These are phyloP conservation scores for Dryadomyces sulphureus DNA, from an alignment of 2,329 filamentous ascomycete genomes.

Conservation along the genomic window DNA sequence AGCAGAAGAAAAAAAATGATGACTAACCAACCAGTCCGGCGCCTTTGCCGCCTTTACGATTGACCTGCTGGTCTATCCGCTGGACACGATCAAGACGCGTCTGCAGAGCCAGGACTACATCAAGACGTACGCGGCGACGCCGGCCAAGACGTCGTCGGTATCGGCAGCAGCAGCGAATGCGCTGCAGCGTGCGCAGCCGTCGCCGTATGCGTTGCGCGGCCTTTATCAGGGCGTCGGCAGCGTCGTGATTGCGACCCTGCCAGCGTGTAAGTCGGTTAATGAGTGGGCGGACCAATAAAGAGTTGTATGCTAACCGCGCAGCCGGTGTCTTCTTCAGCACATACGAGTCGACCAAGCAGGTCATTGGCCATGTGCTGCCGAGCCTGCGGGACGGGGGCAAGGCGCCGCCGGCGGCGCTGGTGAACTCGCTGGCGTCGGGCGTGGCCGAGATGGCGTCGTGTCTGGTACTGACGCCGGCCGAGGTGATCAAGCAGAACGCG, in stretches of 20 bases:
- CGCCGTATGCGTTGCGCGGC: conserved; percentile 43
- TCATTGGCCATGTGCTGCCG: conserved; percentile 36
- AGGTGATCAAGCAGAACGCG: conserved; percentile 88
- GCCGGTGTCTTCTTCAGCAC: conserved; percentile 82
- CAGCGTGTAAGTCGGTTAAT: conserved; percentile 47
- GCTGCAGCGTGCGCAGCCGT: conserved; percentile 15
- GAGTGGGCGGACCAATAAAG: no score
- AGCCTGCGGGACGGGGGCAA: conserved; percentile 11
- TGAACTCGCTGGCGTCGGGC: conserved; percentile 61
- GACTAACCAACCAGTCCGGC: conserved; percentile 45
- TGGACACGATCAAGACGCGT: conserved; percentile 82
- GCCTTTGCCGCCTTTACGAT: conserved; percentile 76
- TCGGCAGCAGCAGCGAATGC: not conserved
- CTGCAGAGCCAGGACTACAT: conserved; percentile 67
- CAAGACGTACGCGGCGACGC: conserved; percentile 40
- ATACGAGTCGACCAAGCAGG: conserved; percentile 62
- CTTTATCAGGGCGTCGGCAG: conserved; percentile 81
- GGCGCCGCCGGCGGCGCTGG: conserved; percentile 46
- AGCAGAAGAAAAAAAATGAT: not conserved
- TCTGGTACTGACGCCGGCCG: conserved; percentile 72
- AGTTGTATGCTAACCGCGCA: no score
- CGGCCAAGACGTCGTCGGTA: not conserved
- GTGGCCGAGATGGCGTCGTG: conserved; percentile 74
- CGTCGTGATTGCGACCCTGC: conserved; percentile 73
- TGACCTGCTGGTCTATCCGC: conserved; percentile 71